Evolutionary conservation across 768 basidiomycete genomes (phyloP).

Genomic region (Antrodiella citrinella): DNA sequence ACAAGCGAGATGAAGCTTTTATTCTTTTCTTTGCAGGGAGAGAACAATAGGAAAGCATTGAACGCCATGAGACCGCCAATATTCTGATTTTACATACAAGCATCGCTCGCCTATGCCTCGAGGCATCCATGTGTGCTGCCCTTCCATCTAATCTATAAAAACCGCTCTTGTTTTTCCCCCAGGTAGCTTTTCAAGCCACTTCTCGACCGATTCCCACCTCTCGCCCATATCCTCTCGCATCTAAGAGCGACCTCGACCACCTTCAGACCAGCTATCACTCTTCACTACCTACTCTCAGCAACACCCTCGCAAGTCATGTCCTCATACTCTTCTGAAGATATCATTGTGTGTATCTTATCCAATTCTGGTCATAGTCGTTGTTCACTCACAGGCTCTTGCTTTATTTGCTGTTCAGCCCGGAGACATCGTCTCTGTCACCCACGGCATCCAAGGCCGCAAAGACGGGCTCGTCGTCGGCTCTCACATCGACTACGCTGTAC

Average conservation of each 20-base stretch:
- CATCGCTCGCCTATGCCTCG: constrained; percentile 14
- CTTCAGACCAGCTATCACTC: constrained; percentile 11
- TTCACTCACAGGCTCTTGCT: too few relatives aligned
- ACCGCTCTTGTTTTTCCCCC: constrained; percentile 19
- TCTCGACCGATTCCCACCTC: constrained; percentile 21
- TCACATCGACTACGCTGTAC: constrained; percentile 60
- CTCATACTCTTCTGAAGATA: constrained; percentile 9
- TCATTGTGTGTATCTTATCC: not conserved
- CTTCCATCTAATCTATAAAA: constrained; percentile 46
- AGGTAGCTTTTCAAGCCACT: constrained; percentile 13
- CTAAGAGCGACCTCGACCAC: constrained; percentile 9
- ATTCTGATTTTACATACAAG: not conserved
- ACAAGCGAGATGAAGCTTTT: not conserved
- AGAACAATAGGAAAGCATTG: not conserved
- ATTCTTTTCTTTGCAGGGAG: not conserved
- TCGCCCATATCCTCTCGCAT: constrained; percentile 13
- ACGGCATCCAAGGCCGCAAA: constrained; percentile 51
- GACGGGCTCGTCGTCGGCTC: constrained; percentile 80
- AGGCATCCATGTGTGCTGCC: constrained; percentile 43
- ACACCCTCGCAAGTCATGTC: constrained; percentile 24
- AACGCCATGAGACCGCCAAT: not conserved
- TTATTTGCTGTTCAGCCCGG: constrained; percentile 47
- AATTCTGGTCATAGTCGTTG: not conserved
- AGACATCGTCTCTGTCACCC: constrained; percentile 72
- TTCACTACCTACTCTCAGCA: constrained; percentile 12